These are phyloP conservation scores for Syzygium aqueum DNA, from an alignment of 345 rosid genomes.

Conservation along the genomic window DNA sequence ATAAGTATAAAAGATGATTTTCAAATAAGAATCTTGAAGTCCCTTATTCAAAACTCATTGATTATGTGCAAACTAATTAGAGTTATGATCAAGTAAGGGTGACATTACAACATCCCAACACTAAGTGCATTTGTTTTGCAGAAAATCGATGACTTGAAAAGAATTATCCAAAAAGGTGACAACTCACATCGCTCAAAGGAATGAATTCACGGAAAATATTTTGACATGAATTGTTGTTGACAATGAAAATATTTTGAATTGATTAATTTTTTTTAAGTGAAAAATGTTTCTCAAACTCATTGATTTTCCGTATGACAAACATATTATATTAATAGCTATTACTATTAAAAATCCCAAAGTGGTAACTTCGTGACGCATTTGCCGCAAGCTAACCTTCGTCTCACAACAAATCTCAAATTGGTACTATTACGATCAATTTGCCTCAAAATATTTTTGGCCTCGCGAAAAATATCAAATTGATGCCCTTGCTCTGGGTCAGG, in stretches of 20 bases:
- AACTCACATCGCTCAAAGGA: neutral
- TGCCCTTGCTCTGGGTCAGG: neutral
- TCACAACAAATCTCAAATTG: neutral
- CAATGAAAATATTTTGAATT: neutral
- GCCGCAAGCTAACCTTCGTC: neutral
- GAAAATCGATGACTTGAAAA: neutral
- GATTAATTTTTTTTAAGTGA: neutral
- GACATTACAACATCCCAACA: neutral
- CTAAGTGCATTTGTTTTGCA: too few relatives aligned
- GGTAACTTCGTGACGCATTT: neutral
- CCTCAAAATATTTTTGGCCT: neutral
- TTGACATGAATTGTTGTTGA: neutral
- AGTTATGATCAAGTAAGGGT: neutral
- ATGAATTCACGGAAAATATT: neutral
- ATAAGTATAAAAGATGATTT: neutral
- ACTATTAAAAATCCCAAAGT: neutral
- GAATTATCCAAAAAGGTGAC: neutral
- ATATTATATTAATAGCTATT: neutral
- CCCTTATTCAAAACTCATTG: neutral
- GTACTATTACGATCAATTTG: neutral
- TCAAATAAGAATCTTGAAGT: neutral
- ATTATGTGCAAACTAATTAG: neutral
- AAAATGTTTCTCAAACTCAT: neutral
- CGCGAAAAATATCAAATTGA: neutral
- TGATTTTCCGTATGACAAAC: fast-evolving